Conservation (phyloP, 768 basidiomycete species). For the Suillus subalutaceus region DNA sequence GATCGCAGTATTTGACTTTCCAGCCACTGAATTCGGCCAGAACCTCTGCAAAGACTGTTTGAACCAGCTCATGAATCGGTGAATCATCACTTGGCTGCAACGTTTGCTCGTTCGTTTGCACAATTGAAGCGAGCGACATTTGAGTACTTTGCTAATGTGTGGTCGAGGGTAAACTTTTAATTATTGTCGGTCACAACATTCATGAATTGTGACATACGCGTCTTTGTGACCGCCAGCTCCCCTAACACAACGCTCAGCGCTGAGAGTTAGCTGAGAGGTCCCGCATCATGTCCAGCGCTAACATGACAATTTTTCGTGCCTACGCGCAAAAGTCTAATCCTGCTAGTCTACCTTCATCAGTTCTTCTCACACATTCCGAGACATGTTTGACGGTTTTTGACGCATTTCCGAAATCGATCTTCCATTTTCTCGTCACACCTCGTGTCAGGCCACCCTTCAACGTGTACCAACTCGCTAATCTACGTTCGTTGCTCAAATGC, state of each 20-base stretch:
- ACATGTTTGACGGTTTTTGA: slow-evolving; percentile 72
- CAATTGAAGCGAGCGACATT: not conserved
- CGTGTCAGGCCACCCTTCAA: slow-evolving; percentile 39
- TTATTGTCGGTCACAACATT: not conserved
- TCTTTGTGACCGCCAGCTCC: not conserved
- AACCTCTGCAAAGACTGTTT: slow-evolving; percentile 1
- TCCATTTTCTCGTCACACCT: slow-evolving; percentile 89
- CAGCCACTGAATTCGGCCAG: slow-evolving; percentile 2
- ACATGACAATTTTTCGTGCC: slow-evolving; percentile 57
- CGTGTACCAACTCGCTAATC: slow-evolving; percentile 48
- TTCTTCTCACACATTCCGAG: slow-evolving; percentile 59
- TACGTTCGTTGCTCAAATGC: slow-evolving; percentile 57
- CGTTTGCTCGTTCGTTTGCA: not conserved
- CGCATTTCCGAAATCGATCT: slow-evolving; percentile 79
- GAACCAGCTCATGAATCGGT: not conserved
- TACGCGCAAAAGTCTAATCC: slow-evolving; percentile 60
- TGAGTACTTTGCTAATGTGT: not conserved
- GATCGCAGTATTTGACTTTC: slow-evolving; percentile 6
- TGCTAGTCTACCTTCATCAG: slow-evolving; percentile 54
- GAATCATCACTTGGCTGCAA: not conserved
- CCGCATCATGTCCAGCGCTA: slow-evolving; percentile 24
- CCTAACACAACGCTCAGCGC: not conserved
- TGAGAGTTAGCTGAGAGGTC: not conserved
- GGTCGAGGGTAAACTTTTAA: not conserved
- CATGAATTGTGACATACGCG: slow-evolving; percentile 1